phyloP scores from a whole-genome alignment of 2,329 filamentous ascomycete genomes.

The Gaeumannomyces sp. region DNA sequence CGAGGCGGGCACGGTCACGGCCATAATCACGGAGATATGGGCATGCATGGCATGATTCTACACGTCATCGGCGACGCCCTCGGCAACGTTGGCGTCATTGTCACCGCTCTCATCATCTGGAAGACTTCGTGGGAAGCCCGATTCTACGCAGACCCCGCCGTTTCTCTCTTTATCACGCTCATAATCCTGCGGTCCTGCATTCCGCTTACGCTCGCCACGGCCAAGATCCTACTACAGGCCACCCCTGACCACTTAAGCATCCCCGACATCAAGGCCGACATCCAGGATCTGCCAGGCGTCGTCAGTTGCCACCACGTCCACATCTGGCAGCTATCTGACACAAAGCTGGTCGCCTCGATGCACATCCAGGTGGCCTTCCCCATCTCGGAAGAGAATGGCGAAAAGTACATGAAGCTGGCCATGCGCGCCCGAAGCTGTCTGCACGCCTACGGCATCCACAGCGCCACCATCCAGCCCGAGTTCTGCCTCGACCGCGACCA shows the following conservation, averaged over 20 bases:
- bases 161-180: constrained; percentile 89
- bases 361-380: constrained; percentile 91
- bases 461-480: constrained; percentile 94
- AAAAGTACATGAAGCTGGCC: constrained; percentile 86
- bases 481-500: constrained; percentile 55
- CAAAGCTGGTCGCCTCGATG: constrained; percentile 86
- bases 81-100: constrained; percentile 80
- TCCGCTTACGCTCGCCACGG: constrained; percentile 71
- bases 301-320: constrained; percentile 92
- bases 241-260: constrained; percentile 84
- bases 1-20: constrained; percentile 55
- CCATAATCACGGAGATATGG: constrained; percentile 78
- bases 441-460: constrained; percentile 94
- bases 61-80: constrained; percentile 77
- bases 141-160: constrained; percentile 83
- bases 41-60: constrained; percentile 82
- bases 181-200: constrained; percentile 69
- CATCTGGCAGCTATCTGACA: constrained; percentile 95
- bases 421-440: constrained; percentile 78
- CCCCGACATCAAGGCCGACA: constrained; percentile 87
- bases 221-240: constrained; percentile 87
- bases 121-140: constrained; percentile 74
- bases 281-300: constrained; percentile 76
- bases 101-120: constrained; percentile 84
- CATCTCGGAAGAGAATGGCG: constrained; percentile 71